phyloP scores from a whole-genome alignment of 352 stramenopile genomes.

The Globisporangium parvum region DNA sequence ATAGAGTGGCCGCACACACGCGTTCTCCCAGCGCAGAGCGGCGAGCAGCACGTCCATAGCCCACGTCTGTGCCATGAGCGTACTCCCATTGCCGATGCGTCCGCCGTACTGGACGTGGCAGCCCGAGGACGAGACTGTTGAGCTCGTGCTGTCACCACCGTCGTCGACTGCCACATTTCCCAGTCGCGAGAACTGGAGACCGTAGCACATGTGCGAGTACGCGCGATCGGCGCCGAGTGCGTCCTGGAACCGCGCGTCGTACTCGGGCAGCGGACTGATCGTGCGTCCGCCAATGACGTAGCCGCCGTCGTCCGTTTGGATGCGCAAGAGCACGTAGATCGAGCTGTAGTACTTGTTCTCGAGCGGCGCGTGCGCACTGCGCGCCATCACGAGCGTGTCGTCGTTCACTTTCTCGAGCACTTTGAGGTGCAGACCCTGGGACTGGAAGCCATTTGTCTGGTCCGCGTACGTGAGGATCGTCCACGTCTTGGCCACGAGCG shows the following conservation, averaged over 20 bases:
- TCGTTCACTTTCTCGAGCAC: slow-evolving; percentile 24
- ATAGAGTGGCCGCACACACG: slow-evolving; percentile 4
- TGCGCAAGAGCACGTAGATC: slow-evolving; percentile 16
- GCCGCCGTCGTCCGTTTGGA: slow-evolving; percentile 10
- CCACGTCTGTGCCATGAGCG: slow-evolving; percentile 24
- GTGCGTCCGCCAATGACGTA: slow-evolving; percentile 21
- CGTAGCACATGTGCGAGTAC: slow-evolving; percentile 20
- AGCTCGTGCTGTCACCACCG: too few species aligned
- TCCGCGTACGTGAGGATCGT: slow-evolving; percentile 20
- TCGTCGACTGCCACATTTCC: too few species aligned
- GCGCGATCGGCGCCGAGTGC: slow-evolving; percentile 6
- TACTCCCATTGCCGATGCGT: slow-evolving; percentile 14
- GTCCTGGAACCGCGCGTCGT: slow-evolving; percentile 12
- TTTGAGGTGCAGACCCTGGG: slow-evolving; percentile 28
- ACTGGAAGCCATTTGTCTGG: slow-evolving; percentile 23
- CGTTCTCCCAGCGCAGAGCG: slow-evolving; percentile 27
- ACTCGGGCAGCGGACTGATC: slow-evolving; percentile 20
- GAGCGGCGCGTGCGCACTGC: slow-evolving; percentile 18
- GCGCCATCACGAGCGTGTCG: slow-evolving; percentile 18
- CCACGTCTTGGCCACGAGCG: slow-evolving; percentile 19
- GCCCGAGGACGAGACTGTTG: too few species aligned
- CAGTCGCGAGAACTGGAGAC: slow-evolving; percentile 22
- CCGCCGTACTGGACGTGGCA: slow-evolving; percentile 18
- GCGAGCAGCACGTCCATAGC: slow-evolving; percentile 24
- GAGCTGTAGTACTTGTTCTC: slow-evolving; percentile 13